Base-by-base conservation (phyloP, 495 filamentous ascomycete species). In the Talaromyces proteolyticus region DNA sequence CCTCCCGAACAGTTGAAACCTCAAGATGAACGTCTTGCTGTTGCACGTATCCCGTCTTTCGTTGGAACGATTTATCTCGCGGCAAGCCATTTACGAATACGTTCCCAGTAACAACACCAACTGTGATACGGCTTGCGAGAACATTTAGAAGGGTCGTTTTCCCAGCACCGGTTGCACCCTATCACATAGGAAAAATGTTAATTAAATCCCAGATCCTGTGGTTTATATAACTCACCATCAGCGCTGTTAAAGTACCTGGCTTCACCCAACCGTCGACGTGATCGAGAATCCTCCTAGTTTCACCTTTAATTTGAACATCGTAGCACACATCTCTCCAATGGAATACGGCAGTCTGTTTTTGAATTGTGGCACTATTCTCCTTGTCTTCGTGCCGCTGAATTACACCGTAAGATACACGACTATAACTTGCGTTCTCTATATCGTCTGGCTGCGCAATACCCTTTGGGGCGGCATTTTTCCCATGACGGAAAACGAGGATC, bases 21-120 rank as follows among this genome's bases (percentile, higher is more conserved):
- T 82, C 68, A 21, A 93, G 76, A 66, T 95, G 91, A 5, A 95
- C 76, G 74, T 96, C 91, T 61, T 94, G 89, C 62, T 96, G 91
- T 55, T 96, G 88, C 25, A 92, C 91, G 60, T 95, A 96, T 3
- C 90, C 91, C 2, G 89, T 94, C 68, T 92, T 92, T 47, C 91
- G 78, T 54, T 92, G 88, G 73, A 96, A 95, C 0, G 86, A 90
- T 12, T 71, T 70, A 59, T 94, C 88, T 14, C 85, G 63, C 3
- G 68, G 59, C 25, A 61, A 60, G 1, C 77, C 77, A 52, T 81
- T 74, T 7, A 81, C 76, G 10, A 79, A 59, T 61, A 81, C 75
- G 36, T 78, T 74, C 2, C 77, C 78, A 3, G 62, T 72, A 5
- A 83, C 71, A 17, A 76, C 66, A 39, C 79, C 79, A 37, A 79